Evolutionary conservation across 352 stramenopile species (phyloP).

Genomic region (Blastocystis hominis): DNA sequence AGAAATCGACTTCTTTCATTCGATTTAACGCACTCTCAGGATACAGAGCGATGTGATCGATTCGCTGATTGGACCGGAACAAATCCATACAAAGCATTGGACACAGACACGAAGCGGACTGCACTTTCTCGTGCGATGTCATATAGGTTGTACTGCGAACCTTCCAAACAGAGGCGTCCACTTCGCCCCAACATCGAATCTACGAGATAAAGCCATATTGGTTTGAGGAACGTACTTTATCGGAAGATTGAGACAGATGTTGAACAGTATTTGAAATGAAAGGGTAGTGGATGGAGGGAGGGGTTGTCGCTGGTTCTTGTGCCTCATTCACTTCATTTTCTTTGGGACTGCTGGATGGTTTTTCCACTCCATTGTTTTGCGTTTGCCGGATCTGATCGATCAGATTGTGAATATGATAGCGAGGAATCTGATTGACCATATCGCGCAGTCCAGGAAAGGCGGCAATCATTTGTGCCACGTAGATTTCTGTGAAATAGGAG

Average conservation of each 20-base stretch:
- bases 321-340: not conserved
- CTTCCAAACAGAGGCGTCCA: conserved; percentile 39
- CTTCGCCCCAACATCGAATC: conserved; percentile 37
- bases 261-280: conserved; percentile 6
- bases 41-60: conserved; percentile 5
- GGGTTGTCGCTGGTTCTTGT: not conserved
- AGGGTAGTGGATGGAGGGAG: not conserved
- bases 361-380: not conserved
- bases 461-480: not conserved
- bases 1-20: not conserved
- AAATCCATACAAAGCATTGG: conserved; percentile 24
- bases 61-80: not conserved
- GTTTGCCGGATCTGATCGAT: not conserved
- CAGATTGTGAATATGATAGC: not conserved
- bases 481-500: not conserved
- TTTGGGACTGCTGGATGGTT: not conserved
- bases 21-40: not conserved
- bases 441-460: not conserved
- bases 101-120: not conserved
- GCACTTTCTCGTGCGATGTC: not conserved
- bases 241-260: not conserved
- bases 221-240: too few species aligned
- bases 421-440: conserved; percentile 8
- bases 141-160: conserved; percentile 10
- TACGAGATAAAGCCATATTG: not conserved